Base-by-base conservation (phyloP, 768 basidiomycete species). In the Pluteus cervinus region DNA sequence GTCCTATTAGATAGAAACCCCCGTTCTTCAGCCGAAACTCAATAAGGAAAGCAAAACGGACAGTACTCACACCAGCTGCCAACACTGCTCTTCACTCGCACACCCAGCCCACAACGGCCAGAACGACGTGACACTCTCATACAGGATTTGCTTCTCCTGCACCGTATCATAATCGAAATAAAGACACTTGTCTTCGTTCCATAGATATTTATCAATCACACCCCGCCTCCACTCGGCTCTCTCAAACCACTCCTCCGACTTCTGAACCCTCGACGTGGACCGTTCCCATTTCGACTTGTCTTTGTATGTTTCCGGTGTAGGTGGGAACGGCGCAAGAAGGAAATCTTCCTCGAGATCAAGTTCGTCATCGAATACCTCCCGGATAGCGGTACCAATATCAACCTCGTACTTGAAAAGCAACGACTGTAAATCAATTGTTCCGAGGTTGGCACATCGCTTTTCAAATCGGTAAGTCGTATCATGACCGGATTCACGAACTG, bases 31-130 rank as follows among this genome's bases (percentile, higher is more conserved):
- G n/a, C 37, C 40, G 30, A 8, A 33, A 6, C 39, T 62, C 37
- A 59, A 52, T 24, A 29, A 33, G 24, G 26, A 22, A 29, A 36
- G 30, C 23, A 33, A 28, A 37, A 22, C 30, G 21, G 24, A 35
- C 17, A 45, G 11, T 11, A 79, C 88, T 44, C 68, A 92, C 88
- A 97, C 83, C 48, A 99, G 76, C 58, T 83, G 79, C 79, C 88
- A 83, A 39, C 86, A 85, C 60, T 99, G 94, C 48, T 92, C 84
- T 49, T 97, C 94, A 44, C 89, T 93, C 26, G 93, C 92, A 58
- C 90, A 94, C 9, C 94, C 94, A 10, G 91, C 91, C 94, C 94
- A 99, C 24, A 99, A 71, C 24, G 90, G 76, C 92, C 93, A 99
- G 60, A 92, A 86, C 18, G 86, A 73, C 1, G 94, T 99, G n/a